Base-by-base conservation (phyloP, 345 rosid genomes). In the Eucalyptus cladocalyx region DNA sequence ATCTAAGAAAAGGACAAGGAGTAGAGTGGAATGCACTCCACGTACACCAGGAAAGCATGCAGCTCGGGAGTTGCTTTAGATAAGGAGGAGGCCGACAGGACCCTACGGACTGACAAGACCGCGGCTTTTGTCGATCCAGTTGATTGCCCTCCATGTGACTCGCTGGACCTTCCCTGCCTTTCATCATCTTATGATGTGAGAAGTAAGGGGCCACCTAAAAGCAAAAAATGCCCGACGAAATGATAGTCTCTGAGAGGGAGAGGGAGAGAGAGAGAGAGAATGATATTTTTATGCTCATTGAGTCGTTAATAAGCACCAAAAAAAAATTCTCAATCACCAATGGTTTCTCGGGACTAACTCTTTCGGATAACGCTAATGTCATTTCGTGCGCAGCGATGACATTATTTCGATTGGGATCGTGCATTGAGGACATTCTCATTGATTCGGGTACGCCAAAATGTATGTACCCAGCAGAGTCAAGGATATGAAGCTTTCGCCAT, bases 21-120 rank as follows among this genome's bases (percentile, higher is more conserved):
- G 91, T 91, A 86, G 92, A 91, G 90, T 89, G 80, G 56, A 92
- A 89, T 89, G 87, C 91, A 89, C 92, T 87, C 49, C 87, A 81
- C 53, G 45, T 49, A 8, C 12, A 24, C 34, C 87, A 58, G 45
- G 28, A 32, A 26, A 76, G 80, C 49, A 48, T 48, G 85, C n/a
- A 56, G 43, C 26, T 50, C 45, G 72, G 53, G 17, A 42, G 42
- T 86, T 4, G 37, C 80, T 76, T 65, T 40, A 60, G 91, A 34
- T 83, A 43, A 26, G 23, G 69, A 19, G 32, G 28, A 21, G 12
- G 26, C 50, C 28, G 42, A 42, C 86, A 30, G 89, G 80, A 23
- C 88, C 88, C 56, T 19, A 19, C 45, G 45, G 42, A 72, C 83
- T 10, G 83, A 72, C 83, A 21, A 10, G 83, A 72, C 45, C 45